Conservation (phyloP, 306 rosid genomes). For the Spatholobus suberectus region DNA sequence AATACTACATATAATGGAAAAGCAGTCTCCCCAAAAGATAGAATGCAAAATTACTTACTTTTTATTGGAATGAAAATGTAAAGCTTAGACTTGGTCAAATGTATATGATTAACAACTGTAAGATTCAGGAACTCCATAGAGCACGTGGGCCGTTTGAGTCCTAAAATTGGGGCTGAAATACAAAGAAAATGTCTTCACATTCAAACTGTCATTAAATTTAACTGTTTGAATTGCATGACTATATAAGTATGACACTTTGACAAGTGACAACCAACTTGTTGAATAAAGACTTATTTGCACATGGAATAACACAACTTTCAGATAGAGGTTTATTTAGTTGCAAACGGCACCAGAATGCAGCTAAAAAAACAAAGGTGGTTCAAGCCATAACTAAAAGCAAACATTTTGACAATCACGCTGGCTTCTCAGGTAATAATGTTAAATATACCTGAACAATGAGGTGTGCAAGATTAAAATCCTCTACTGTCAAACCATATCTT, state of each 20-base stretch:
- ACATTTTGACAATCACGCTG: not conserved
- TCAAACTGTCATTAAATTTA: not conserved
- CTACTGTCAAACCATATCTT: slow-evolving; percentile 72
- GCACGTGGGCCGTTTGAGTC: not conserved
- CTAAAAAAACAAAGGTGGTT: not conserved
- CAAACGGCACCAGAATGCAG: not conserved
- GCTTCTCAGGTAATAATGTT: slow-evolving; percentile 1
- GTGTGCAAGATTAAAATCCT: slow-evolving; percentile 74
- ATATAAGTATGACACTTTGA: not conserved
- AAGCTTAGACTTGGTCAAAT: not conserved
- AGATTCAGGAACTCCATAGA: not conserved
- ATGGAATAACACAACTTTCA: slow-evolving; percentile 25
- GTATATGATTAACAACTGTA: not conserved
- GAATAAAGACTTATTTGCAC: not conserved
- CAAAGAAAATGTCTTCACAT: not conserved
- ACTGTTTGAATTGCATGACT: slow-evolving; percentile 1
- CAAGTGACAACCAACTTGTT: not conserved
- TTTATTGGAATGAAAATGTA: not conserved
- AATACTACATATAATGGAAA: not conserved
- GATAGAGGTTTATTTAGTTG: not conserved
- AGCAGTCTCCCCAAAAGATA: not conserved
- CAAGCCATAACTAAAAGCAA: not conserved
- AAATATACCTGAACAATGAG: slow-evolving; percentile 65
- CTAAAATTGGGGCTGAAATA: not conserved
- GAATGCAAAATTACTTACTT: not conserved